Evolutionary conservation across 345 rosid genomes (phyloP).

Genomic region (Fremontodendron californicum): DNA sequence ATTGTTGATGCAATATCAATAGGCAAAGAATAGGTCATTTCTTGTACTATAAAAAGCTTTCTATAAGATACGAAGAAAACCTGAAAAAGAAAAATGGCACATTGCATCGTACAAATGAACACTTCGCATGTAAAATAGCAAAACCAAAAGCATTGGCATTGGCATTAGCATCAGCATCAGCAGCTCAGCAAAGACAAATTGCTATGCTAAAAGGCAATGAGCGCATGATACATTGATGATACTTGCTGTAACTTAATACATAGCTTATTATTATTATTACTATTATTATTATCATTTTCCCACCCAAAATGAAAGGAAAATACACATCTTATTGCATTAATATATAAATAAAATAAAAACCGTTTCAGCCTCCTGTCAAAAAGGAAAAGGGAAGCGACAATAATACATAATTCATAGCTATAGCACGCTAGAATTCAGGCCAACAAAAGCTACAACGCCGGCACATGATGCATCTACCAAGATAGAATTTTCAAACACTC

Average conservation of each 20-base stretch:
- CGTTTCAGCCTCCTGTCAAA: constrained; percentile 7
- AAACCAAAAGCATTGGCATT: background rate
- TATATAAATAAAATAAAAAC: constrained; percentile 19
- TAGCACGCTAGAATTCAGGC: constrained; percentile 15
- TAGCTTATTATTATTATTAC: background rate
- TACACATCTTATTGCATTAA: constrained; percentile 34
- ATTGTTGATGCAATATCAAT: too few species aligned
- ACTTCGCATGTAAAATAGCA: background rate
- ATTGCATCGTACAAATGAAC: background rate
- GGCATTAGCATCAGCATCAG: too few species aligned
- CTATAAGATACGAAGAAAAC: too few species aligned
- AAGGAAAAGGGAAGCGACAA: background rate
- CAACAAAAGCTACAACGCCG: constrained; percentile 14
- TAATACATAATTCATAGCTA: constrained; percentile 13
- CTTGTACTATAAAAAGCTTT: too few species aligned
- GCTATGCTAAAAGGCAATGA: background rate
- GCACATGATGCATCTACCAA: background rate
- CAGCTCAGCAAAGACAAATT: background rate
- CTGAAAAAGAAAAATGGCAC: background rate
- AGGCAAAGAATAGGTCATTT: too few species aligned
- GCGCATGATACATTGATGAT: background rate
- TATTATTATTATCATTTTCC: background rate
- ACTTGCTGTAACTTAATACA: constrained; percentile 4
- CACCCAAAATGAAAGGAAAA: background rate
- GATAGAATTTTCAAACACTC: background rate